These are phyloP conservation scores for Rugonectria rugulosa DNA, from an alignment of 2,329 filamentous ascomycete species.

Conservation along the genomic window DNA sequence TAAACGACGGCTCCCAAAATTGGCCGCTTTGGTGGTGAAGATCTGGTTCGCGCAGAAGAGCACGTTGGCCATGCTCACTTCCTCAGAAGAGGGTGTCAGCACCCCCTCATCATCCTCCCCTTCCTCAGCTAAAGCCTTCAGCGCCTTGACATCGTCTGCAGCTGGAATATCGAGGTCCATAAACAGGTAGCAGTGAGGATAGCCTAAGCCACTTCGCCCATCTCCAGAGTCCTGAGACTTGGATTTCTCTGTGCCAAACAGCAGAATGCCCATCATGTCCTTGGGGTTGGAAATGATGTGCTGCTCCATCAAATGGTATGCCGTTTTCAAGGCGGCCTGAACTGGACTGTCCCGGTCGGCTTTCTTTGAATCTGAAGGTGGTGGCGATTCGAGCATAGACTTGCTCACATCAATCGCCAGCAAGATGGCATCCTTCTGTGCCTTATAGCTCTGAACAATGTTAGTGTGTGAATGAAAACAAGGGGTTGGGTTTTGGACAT, in stretches of 20 bases:
- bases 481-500: slow-evolving; percentile 33
- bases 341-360: slow-evolving; percentile 79
- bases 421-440: slow-evolving; percentile 96
- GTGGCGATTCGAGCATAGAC: slow-evolving; percentile 80
- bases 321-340: slow-evolving; percentile 88
- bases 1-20: slow-evolving; percentile 90
- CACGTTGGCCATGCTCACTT: slow-evolving; percentile 84
- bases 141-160: slow-evolving; percentile 82
- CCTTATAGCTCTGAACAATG: slow-evolving; percentile 76
- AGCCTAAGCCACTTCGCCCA: slow-evolving; percentile 67
- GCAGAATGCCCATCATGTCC: slow-evolving; percentile 94
- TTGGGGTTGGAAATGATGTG: slow-evolving; percentile 96
- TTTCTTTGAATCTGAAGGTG: slow-evolving; percentile 73
- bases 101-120: slow-evolving; percentile 75
- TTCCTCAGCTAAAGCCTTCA: slow-evolving; percentile 80
- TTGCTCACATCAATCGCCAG: slow-evolving; percentile 92
- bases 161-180: slow-evolving; percentile 88
- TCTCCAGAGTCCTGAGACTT: slow-evolving; percentile 76
- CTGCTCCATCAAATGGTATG: slow-evolving; percentile 95
- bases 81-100: slow-evolving; percentile 72
- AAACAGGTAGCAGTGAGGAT: slow-evolving; percentile 92
- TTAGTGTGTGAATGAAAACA: slow-evolving; percentile 18
- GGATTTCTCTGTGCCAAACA: slow-evolving; percentile 89
- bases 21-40: slow-evolving; percentile 92
- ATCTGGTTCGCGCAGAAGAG: slow-evolving; percentile 96